Percentiles rank a stretch among this genome's conserved stretches.
Conservation (phyloP, 345 rosid species). For the Syzygium oleosum region DNA sequence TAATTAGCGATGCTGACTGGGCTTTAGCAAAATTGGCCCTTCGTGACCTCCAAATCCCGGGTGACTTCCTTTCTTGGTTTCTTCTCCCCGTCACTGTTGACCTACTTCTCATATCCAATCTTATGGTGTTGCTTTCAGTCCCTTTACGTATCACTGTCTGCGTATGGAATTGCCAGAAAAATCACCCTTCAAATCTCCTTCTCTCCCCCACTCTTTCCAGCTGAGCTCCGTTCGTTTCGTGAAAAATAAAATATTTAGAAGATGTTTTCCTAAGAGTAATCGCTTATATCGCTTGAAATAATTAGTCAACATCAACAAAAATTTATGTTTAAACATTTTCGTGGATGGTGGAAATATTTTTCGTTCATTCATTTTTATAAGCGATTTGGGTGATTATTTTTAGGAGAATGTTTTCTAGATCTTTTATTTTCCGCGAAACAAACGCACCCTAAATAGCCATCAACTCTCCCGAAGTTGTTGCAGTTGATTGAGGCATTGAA, state of each 20-base stretch:
- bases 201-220: neutral
- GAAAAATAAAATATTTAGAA: neutral
- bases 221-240: neutral
- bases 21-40: neutral
- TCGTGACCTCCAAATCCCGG: neutral
- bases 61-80: neutral
- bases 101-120: neutral
- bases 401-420: neutral
- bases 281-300: neutral
- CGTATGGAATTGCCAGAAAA: neutral
- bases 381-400: accelerated
- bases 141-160: neutral
- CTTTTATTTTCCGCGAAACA: neutral
- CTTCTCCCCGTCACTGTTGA: neutral
- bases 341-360: neutral
- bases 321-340: neutral
- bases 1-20: neutral
- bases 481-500: neutral
- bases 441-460: neutral
- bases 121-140: neutral
- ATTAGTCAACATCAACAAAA: neutral
- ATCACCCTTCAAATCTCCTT: neutral
- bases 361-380: neutral
- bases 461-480: neutral
- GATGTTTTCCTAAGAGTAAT: neutral